Percentiles rank a stretch among this genome's conserved stretches.
Conservation (phyloP, 257 asterid genomes). For the Ballota nigra region DNA sequence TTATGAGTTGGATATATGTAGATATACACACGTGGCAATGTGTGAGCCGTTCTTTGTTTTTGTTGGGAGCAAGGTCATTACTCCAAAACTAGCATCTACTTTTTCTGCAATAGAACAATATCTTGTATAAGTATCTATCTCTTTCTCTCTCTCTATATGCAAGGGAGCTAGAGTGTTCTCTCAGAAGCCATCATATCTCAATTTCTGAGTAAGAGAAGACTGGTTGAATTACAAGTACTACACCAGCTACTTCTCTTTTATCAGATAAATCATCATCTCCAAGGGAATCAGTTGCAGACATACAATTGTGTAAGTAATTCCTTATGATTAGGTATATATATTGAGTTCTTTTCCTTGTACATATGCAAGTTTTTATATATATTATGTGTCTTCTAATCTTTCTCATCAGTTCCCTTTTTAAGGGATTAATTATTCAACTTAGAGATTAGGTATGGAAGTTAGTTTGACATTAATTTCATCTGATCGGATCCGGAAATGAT, state of each 20-base stretch:
- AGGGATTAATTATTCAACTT: not conserved
- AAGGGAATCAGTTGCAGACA: not conserved
- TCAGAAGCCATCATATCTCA: conserved; percentile 16
- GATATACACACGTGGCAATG: conserved; percentile 46
- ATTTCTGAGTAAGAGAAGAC: conserved; percentile 19
- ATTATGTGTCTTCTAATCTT: not conserved
- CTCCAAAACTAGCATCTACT: conserved; percentile 54
- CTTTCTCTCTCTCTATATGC: conserved; percentile 25
- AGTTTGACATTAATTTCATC: no score
- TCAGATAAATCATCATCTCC: not conserved
- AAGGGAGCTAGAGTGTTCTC: conserved; percentile 32
- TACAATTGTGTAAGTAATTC: conserved; percentile 18
- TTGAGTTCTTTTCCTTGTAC: not conserved
- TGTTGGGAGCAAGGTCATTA: conserved; percentile 41
- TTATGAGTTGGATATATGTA: no score
- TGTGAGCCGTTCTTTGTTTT: conserved; percentile 50
- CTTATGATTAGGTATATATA: not conserved
- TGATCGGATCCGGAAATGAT: no score
- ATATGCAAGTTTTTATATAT: not conserved
- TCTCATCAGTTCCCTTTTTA: not conserved
- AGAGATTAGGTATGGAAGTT: no score
- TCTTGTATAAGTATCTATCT: conserved; percentile 24
- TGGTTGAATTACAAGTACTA: not conserved
- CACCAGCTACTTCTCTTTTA: not conserved
- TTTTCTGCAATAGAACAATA: conserved; percentile 21